Evolutionary conservation across 129 eudicot genomes (phyloP).

Genomic region (Helichrysum umbraculigerum): DNA sequence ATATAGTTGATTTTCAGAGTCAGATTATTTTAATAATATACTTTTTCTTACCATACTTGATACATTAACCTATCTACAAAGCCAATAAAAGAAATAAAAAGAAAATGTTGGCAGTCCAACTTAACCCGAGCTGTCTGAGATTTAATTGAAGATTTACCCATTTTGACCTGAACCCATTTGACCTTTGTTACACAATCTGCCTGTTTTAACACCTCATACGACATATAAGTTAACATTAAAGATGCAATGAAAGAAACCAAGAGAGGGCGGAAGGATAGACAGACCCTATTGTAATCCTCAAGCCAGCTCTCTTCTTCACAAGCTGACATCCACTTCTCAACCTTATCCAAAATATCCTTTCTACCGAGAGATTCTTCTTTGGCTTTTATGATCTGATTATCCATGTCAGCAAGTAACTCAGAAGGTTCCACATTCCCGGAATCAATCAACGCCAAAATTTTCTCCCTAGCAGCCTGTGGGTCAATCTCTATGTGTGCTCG

Average conservation of each 20-base stretch:
- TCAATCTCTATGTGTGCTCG: constrained; percentile 74
- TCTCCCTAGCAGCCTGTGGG: constrained; percentile 54
- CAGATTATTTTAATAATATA: neutral
- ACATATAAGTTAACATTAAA: neutral
- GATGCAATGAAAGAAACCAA: neutral
- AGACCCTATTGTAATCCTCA: constrained; percentile 82
- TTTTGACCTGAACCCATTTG: neutral
- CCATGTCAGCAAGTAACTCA: constrained; percentile 74
- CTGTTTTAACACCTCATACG: neutral
- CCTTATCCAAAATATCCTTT: constrained; percentile 79
- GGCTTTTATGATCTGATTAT: constrained; percentile 71
- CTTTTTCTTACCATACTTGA: neutral
- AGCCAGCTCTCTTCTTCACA: constrained; percentile 87
- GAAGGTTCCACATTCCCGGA: constrained; percentile 54
- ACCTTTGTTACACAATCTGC: neutral
- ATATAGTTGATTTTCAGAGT: no score
- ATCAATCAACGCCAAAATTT: constrained; percentile 55
- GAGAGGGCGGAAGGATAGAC: neutral
- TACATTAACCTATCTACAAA: neutral
- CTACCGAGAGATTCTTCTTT: constrained; percentile 78
- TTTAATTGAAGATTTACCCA: neutral
- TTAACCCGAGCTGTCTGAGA: neutral
- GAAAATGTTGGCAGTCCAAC: neutral
- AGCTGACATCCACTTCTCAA: constrained; percentile 86
- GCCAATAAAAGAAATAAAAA: neutral